Conservation (phyloP, 805 yeast genomes). For the Ogataea methanolica region DNA sequence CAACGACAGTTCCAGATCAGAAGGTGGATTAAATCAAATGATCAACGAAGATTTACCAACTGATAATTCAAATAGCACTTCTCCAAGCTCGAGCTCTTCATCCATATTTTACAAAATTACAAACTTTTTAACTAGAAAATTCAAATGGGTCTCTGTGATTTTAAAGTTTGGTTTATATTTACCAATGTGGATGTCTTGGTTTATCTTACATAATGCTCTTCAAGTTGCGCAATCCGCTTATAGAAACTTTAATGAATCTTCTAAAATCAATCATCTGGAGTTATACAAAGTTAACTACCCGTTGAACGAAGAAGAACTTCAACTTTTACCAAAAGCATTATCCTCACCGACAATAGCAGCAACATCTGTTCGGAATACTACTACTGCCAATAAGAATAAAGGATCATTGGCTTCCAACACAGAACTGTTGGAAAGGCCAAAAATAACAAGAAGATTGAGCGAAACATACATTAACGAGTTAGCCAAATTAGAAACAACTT, state of each 20-base stretch:
- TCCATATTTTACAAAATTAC: constrained; percentile 1
- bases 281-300: constrained; percentile 3
- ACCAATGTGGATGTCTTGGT: constrained; percentile 63
- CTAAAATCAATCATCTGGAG: constrained; percentile 20
- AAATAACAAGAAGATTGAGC: constrained; percentile 20
- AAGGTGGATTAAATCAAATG: constrained; percentile 11
- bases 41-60: constrained; percentile 16
- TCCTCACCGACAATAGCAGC: too few species aligned
- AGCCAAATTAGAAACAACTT: constrained; percentile 35
- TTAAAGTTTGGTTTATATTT: constrained; percentile 45
- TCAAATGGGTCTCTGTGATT: constrained; percentile 45
- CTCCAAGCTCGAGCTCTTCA: not conserved
- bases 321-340: not conserved
- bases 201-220: constrained; percentile 37
- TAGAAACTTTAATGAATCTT: constrained; percentile 28
- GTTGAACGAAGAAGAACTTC: constrained; percentile 7
- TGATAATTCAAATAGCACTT: constrained; percentile 9
- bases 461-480: constrained; percentile 23
- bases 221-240: constrained; percentile 32
- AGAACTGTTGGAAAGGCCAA: constrained; percentile 13
- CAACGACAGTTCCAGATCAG: not conserved
- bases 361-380: not conserved
- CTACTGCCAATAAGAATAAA: too few species aligned
- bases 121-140: constrained; percentile 26
- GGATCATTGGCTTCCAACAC: not conserved